Conservation (phyloP, 2,329 filamentous ascomycete species). For the Sporothrix phasma region DNA sequence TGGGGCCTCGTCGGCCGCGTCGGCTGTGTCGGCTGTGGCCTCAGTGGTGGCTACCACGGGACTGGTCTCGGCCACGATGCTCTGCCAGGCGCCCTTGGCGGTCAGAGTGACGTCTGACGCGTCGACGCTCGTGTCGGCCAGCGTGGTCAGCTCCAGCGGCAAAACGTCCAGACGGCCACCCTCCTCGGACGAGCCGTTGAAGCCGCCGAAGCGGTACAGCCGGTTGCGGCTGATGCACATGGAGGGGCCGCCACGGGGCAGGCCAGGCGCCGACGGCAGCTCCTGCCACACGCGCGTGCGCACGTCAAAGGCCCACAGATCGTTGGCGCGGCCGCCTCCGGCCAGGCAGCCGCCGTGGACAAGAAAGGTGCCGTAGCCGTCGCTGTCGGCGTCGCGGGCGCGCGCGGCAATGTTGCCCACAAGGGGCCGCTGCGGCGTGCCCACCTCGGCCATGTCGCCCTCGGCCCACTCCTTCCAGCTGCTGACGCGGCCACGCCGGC, state of each 20-base stretch:
- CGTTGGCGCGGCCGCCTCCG: constrained; percentile 50
- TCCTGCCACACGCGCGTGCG: constrained; percentile 54
- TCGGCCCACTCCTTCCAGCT: constrained; percentile 48
- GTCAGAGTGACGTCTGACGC: constrained; percentile 40
- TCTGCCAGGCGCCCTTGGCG: constrained; percentile 45
- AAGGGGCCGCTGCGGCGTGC: constrained; percentile 50
- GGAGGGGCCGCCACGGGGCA: constrained; percentile 55
- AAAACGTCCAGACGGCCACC: constrained; percentile 63
- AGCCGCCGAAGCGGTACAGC: constrained; percentile 73
- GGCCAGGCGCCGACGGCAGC: constrained; percentile 56
- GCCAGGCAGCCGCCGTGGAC: constrained; percentile 67
- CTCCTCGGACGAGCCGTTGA: constrained; percentile 58
- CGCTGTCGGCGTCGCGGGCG: constrained; percentile 49
- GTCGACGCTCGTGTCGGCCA: constrained; percentile 36
- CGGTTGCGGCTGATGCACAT: constrained; percentile 54
- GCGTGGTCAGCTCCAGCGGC: constrained; percentile 45
- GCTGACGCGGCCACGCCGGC: constrained; percentile 28
- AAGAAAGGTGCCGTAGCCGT: constrained; percentile 59
- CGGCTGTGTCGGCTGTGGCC: not conserved
- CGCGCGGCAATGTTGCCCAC: constrained; percentile 46
- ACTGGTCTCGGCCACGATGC: constrained; percentile 13
- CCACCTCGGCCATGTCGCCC: constrained; percentile 43
- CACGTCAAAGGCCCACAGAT: constrained; percentile 73
- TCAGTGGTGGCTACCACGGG: not conserved
- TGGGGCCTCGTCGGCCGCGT: constrained; percentile 21